A percentile compares a stretch with the other conserved stretches of the same genome.
These are phyloP conservation scores for Toxoplasma gondii DNA, from an alignment of 169 alveolate species.

Conservation along the genomic window DNA sequence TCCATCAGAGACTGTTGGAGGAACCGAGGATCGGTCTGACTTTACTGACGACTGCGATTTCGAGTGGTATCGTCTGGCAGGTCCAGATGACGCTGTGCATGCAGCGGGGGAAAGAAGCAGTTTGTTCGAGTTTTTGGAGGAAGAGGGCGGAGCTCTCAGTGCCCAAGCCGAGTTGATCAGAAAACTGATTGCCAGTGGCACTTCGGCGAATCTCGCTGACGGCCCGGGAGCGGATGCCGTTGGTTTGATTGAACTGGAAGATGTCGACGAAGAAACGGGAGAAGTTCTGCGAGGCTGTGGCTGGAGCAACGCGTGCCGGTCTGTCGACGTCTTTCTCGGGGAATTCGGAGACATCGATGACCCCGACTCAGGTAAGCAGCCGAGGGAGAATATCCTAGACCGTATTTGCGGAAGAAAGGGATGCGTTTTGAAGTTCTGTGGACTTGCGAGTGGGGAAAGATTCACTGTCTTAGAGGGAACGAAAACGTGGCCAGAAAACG, in stretches of 20 bases:
- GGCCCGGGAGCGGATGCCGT: constrained; percentile 14
- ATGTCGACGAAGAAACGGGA: constrained; percentile 34
- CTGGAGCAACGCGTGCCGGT: background rate
- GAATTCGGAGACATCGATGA: constrained; percentile 47
- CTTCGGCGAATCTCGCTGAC: background rate
- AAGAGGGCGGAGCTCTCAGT: background rate
- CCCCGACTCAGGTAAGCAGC: constrained; percentile 7
- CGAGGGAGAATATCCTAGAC: background rate
- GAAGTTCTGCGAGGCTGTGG: background rate
- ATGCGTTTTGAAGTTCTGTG: too few species aligned
- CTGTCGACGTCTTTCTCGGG: background rate
- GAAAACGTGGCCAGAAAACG: too few species aligned
- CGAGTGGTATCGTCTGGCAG: background rate
- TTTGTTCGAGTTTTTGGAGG: background rate
- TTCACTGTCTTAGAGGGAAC: too few species aligned
- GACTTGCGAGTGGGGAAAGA: background rate
- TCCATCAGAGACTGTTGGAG: background rate
- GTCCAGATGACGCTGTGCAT: background rate
- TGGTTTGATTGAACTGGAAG: constrained; percentile 38
- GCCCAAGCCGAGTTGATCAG: background rate
- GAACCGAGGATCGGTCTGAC: background rate
- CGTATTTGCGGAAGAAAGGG: too few species aligned
- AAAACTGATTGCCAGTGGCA: background rate
- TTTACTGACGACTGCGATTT: background rate
- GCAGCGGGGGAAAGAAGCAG: constrained; percentile 8